A percentile compares a stretch with the other conserved stretches of the same genome.
These are phyloP conservation scores for Quillaja saponaria DNA, from an alignment of 306 rosid genomes.

Conservation along the genomic window DNA sequence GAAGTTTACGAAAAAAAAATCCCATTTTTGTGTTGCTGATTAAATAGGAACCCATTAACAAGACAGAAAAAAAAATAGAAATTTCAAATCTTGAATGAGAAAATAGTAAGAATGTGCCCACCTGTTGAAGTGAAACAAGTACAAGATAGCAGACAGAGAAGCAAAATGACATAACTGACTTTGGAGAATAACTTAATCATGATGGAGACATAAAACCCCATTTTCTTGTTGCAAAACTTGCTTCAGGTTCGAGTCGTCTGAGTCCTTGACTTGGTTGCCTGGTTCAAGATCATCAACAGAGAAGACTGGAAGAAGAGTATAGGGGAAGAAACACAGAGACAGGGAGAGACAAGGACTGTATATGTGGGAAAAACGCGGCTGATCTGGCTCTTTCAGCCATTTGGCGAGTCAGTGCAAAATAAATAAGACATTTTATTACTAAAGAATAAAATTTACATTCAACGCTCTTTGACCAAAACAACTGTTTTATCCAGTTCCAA, in stretches of 20 bases:
- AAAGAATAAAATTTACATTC: too few relatives aligned
- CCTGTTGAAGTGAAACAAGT: conserved; percentile 56
- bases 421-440: too few relatives aligned
- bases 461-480: too few relatives aligned
- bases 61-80: conserved; percentile 17
- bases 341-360: too few relatives aligned
- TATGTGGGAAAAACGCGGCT: too few relatives aligned
- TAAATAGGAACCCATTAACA: conserved; percentile 19
- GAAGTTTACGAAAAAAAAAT: background rate
- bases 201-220: conserved; percentile 30
- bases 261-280: too few relatives aligned
- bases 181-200: conserved; percentile 21
- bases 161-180: conserved; percentile 34
- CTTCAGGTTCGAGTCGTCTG: too few relatives aligned
- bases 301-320: background rate
- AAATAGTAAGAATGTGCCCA: conserved; percentile 19
- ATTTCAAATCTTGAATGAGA: conserved; percentile 7
- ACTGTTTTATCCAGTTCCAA: too few relatives aligned
- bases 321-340: background rate
- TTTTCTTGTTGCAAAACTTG: conserved; percentile 17
- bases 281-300: too few relatives aligned
- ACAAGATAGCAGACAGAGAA: conserved; percentile 39
- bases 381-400: too few relatives aligned
- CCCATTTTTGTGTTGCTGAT: background rate
- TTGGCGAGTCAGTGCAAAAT: too few relatives aligned